Base-by-base conservation (phyloP, 2,329 filamentous ascomycete genomes). In the Exophiala alcalophila region DNA sequence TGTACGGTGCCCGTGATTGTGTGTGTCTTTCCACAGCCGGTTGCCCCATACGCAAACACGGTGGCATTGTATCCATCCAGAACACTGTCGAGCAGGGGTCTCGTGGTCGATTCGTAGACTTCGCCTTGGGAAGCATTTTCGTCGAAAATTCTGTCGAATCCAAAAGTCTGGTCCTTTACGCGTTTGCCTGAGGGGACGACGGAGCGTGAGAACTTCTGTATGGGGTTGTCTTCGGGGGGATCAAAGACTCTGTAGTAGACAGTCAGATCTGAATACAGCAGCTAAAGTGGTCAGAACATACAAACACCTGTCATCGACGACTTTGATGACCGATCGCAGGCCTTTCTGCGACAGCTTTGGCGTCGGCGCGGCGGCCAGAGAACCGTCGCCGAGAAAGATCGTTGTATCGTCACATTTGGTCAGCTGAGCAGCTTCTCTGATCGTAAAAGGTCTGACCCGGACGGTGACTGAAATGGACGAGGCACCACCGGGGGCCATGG, bases 11-110 rank as follows among this genome's bases (percentile, higher is more conserved):
- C 92, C 3, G 84, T 88, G 59, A 98, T 98, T 7, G 92, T 98
- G 65, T 98, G 92, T 16, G 92, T 98, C 71, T 98, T 98, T 65
- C 92, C 92, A 65, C 92, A 98, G 26, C 92, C 92, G 1, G 92
- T 98, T 26, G 92, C 92, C 56, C 92, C 92, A 65, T 98, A 98
- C 35, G 92, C 92, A 63, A 98, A 98, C 4, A 98, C 92, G 0
- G 92, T 98, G 33, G 92, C 92, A 72, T 98, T 98, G 74, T 96
- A 98, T 54, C 92, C 92, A 56, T 98, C 90, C 45, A 98, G 74
- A 11, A 98, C 90, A 61, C 84, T 96, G 63, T 97, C 91, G 49
- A 98, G 78, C n/a, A 98, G 77, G 42, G 72, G 80, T 64, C 84
- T 86, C 2, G 91, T 95, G 0, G 92, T 97, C 10, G 86, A 78